Evolutionary conservation across 2,329 filamentous ascomycete species (phyloP), one percentile per base, ranked within the genome.

Genomic region (Aureobasidium sp.): DNA sequence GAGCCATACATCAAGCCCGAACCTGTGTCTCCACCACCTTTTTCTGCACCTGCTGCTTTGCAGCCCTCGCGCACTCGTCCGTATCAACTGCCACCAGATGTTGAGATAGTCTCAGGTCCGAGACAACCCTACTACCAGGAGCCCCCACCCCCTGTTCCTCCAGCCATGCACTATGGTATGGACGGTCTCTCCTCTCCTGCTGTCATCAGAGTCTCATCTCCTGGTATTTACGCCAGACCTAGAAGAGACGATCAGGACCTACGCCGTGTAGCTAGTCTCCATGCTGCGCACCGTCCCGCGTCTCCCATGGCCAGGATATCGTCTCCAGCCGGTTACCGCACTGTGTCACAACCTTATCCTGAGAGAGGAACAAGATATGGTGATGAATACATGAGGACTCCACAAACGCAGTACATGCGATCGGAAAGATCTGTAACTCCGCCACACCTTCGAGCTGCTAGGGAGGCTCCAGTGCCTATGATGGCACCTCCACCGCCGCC

Each of bases 1-100:
- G 80, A 80, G 61, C 74, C 81, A 9, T 80, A 79, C 65, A 84
- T 87, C 69, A 87, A 86, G 69, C 79, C 83, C 66, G 84, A 87
- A 68, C 83, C 84, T 8, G 74, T 85, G 19, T 86, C 84, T 14
- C 84, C 84, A 22, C 82, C 82, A 45, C 80, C 81, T 1, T 81
- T 85, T 63, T 72, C 77, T 15, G 67, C 67, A 22, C 66, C 74
- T 45, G 64, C 74, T 40, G 73, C 77, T 54, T 63, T 67, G 31
- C 74, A 74, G 45, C 68, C 73, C 7, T 72, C 75, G 54, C 74
- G 74, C 60, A 74, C 75, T 39, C 70, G 76, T 61, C 68, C 74
- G 17, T 72, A 75, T 48, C 69, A 73, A 27, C 45, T 69, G 39
- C 67, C 71, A 9, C 68, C 70, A 19, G 72, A 77, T 58, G 67